Evolutionary conservation across 441 rosid genomes (phyloP).

Genomic region (California macrophylla): DNA sequence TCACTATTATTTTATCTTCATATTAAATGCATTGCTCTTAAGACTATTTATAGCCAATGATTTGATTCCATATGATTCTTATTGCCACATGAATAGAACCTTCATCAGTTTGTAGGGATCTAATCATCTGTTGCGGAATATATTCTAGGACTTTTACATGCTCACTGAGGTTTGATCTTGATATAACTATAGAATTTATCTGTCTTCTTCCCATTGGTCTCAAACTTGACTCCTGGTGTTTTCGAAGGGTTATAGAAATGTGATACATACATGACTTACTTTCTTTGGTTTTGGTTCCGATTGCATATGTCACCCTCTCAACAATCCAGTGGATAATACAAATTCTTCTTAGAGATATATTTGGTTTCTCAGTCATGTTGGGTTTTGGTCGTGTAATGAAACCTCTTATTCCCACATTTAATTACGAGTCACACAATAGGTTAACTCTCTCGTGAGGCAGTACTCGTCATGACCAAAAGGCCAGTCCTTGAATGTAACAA

Average conservation of each 20-base stretch:
- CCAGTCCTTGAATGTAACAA: not conserved
- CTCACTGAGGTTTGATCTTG: not conserved
- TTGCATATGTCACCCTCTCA: not conserved
- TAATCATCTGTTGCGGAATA: conserved; percentile 5
- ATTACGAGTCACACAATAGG: too few species aligned
- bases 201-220: conserved; percentile 9
- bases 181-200: not conserved
- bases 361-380: not conserved
- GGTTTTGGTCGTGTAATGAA: not conserved
- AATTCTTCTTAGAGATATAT: not conserved
- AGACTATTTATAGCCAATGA: conserved; percentile 24
- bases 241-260: conserved; percentile 8
- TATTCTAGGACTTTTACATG: conserved; percentile 16
- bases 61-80: not conserved
- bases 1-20: not conserved
- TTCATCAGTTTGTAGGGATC: conserved; percentile 5
- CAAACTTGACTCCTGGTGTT: conserved; percentile 7
- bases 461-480: too few species aligned
- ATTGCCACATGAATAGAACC: not conserved
- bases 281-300: too few species aligned
- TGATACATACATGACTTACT: too few species aligned
- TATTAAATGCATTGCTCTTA: not conserved
- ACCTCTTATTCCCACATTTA: not conserved
- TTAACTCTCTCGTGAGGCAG: too few species aligned
- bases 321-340: not conserved